Percentiles rank a stretch among this genome's conserved stretches.
Conservation (phyloP, 2,329 filamentous ascomycete genomes). For the Cytospora schulzeri region DNA sequence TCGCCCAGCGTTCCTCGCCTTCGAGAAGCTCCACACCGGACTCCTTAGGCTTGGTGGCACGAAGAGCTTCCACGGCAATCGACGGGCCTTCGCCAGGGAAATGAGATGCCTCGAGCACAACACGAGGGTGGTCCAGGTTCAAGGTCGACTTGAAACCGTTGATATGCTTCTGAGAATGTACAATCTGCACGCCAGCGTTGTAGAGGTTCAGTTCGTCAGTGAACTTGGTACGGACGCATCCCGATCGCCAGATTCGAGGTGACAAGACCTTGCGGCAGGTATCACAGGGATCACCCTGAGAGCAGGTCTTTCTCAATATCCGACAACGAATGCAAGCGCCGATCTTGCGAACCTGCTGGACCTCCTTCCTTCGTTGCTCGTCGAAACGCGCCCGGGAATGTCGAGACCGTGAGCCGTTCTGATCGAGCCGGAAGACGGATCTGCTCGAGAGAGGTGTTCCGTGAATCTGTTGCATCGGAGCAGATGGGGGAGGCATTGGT, state of each 20-base stretch:
- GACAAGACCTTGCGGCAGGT: constrained; percentile 65
- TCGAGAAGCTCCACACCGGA: constrained; percentile 39
- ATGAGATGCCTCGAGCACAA: constrained; percentile 59
- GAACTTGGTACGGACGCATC: constrained; percentile 64
- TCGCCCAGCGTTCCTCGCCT: constrained; percentile 38
- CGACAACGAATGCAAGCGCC: constrained; percentile 68
- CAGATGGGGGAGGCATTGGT: constrained; percentile 15
- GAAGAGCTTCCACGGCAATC: constrained; percentile 47
- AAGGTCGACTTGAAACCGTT: constrained; percentile 56
- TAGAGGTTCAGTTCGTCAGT: constrained; percentile 65
- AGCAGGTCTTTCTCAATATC: constrained; percentile 67
- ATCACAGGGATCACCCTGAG: constrained; percentile 63
- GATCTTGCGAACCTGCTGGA: constrained; percentile 65
- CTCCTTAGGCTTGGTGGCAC: constrained; percentile 39
- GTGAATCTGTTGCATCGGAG: constrained; percentile 14
- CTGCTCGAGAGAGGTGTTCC: constrained; percentile 28
- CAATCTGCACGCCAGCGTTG: constrained; percentile 64
- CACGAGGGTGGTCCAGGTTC: constrained; percentile 50
- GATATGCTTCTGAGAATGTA: constrained; percentile 61
- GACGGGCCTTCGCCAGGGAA: constrained; percentile 55
- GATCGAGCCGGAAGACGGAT: constrained; percentile 56
- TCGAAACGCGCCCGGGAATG: constrained; percentile 61
- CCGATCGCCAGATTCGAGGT: constrained; percentile 65
- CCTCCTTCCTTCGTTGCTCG: constrained; percentile 61
- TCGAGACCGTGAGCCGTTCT: constrained; percentile 50